Percentiles rank a stretch among this genome's conserved stretches.
Evolutionary conservation across 257 asterid species (phyloP).

Genomic region (Coffea canephora): DNA sequence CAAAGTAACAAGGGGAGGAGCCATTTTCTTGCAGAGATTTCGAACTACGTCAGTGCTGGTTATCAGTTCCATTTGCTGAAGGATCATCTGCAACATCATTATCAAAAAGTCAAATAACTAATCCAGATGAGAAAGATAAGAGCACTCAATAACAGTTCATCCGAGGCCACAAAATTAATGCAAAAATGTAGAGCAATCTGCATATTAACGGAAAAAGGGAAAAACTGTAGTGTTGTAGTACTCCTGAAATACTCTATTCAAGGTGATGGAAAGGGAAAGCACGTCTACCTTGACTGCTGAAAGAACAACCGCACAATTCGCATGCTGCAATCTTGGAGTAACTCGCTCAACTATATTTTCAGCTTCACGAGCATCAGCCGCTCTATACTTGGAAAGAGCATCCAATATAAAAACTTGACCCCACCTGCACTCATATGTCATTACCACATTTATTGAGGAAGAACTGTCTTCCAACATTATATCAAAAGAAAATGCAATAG

Average conservation of each 20-base stretch:
- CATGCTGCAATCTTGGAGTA: constrained; percentile 97
- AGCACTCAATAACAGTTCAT: not conserved
- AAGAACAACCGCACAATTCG: constrained; percentile 98
- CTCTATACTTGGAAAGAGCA: constrained; percentile 93
- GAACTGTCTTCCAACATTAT: not conserved
- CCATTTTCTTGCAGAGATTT: constrained; percentile 99
- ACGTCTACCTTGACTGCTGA: constrained; percentile 81
- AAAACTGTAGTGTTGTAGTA: not conserved
- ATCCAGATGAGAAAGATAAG: not conserved
- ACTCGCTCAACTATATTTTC: constrained; percentile 97
- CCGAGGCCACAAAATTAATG: not conserved
- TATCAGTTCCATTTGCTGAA: constrained; percentile 97
- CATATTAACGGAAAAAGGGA: not conserved
- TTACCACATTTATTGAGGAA: not conserved
- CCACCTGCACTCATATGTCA: constrained; percentile 62
- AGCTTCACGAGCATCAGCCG: constrained; percentile 98
- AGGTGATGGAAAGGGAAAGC: not conserved
- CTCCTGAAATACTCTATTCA: not conserved
- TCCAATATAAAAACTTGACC: constrained; percentile 99
- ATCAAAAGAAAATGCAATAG: not conserved
- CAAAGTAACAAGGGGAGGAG: constrained; percentile 96
- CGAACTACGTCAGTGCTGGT: constrained; percentile 97
- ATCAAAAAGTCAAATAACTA: constrained; percentile 11
- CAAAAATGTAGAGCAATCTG: not conserved
- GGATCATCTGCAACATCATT: constrained; percentile 78